Conservation (phyloP, 2,329 filamentous ascomycete genomes). For the Aspergillus pseudoviridinutans region DNA sequence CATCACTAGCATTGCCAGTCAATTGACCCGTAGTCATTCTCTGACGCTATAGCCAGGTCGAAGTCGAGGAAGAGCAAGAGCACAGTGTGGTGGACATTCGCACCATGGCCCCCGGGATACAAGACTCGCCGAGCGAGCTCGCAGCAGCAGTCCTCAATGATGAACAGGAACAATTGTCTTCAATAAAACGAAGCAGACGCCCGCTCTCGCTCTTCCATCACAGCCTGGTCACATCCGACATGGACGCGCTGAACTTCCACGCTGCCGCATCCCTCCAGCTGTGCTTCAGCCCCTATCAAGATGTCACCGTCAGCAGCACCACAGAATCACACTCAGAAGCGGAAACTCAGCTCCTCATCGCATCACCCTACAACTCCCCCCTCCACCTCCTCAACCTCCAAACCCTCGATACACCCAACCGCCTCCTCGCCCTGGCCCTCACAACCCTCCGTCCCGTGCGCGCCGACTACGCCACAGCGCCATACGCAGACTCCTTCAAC, state of each 20-base stretch:
- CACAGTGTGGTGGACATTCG: neutral
- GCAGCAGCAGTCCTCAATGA: neutral
- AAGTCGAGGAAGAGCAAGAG: neutral
- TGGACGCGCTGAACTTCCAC: conserved; percentile 31
- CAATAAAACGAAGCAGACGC: neutral
- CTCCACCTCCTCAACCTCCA: conserved; percentile 70
- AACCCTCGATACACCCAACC: conserved; percentile 61
- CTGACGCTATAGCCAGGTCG: neutral
- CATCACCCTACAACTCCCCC: conserved; percentile 71
- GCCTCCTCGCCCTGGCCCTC: conserved; percentile 68
- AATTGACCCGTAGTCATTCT: neutral
- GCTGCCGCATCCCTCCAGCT: conserved; percentile 33
- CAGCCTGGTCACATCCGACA: conserved; percentile 29
- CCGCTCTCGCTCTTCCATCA: conserved; percentile 24
- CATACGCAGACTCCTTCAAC: conserved; percentile 73
- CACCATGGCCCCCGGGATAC: neutral
- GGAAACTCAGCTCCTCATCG: conserved; percentile 47
- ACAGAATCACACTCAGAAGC: conserved; percentile 11
- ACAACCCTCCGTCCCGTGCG: conserved; percentile 59
- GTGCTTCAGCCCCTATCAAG: conserved; percentile 9
- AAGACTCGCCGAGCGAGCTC: neutral
- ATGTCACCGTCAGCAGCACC: conserved; percentile 5
- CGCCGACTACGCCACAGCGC: conserved; percentile 70
- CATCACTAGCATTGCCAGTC: neutral
- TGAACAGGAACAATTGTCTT: neutral